Evolutionary conservation across 306 rosid species (phyloP).

Genomic region (Prunus salicina): DNA sequence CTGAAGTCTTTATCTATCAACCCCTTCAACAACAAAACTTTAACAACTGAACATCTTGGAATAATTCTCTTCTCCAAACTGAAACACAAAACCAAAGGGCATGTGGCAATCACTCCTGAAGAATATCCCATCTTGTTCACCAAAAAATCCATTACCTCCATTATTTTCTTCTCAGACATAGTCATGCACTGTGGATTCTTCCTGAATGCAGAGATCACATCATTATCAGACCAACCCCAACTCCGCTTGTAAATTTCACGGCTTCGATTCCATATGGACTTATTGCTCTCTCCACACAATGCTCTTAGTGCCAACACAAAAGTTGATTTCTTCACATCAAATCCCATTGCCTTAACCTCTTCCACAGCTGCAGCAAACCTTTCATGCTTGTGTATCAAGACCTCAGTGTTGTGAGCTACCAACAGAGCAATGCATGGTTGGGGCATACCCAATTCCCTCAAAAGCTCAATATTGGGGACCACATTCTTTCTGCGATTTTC

Average conservation of each 20-base stretch:
- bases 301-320: constrained; percentile 35
- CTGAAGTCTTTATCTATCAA: constrained; percentile 11
- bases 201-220: constrained; percentile 27
- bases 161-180: constrained; percentile 32
- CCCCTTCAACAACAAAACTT: constrained; percentile 29
- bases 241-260: constrained; percentile 27
- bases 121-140: constrained; percentile 32
- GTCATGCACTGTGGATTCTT: constrained; percentile 38
- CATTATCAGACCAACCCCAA: constrained; percentile 63
- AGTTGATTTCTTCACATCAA: constrained; percentile 14
- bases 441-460: constrained; percentile 35
- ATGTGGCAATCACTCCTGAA: constrained; percentile 13
- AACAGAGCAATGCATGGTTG: constrained; percentile 8
- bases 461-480: constrained; percentile 21
- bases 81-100: background rate
- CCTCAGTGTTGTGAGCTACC: constrained; percentile 11
- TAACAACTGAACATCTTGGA: constrained; percentile 40
- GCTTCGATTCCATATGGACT: constrained; percentile 40
- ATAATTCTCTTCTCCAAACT: constrained; percentile 45
- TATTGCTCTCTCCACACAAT: constrained; percentile 2
- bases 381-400: background rate
- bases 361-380: background rate
- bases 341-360: constrained; percentile 41
- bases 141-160: constrained; percentile 35
- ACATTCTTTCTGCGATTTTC: background rate